phyloP scores from a whole-genome alignment of 1,284 basidiomycete genomes.

The Trametes hirsuta region DNA sequence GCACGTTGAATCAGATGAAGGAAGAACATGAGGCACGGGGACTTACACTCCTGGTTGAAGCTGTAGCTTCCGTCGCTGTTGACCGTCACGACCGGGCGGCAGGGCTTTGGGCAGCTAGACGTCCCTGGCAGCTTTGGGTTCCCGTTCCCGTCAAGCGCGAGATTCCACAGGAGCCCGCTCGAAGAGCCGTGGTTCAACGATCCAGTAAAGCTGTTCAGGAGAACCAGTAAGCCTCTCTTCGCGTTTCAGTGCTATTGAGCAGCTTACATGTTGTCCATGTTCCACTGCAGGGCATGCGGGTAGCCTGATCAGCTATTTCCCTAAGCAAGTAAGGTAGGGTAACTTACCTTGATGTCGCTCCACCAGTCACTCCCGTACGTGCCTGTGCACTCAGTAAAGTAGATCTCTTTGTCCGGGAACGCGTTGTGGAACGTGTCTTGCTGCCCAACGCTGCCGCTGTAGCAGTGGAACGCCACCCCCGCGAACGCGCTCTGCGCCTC shows the following conservation, averaged over 20 bases:
- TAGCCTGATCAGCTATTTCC: not conserved
- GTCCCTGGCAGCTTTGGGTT: slow-evolving; percentile 67
- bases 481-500: slow-evolving; percentile 48
- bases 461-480: slow-evolving; percentile 57
- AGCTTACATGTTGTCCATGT: slow-evolving; percentile 68
- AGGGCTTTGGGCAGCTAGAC: slow-evolving; percentile 63
- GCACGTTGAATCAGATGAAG: not conserved
- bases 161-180: slow-evolving; percentile 72
- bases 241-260: too few relatives aligned
- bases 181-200: slow-evolving; percentile 49
- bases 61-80: slow-evolving; percentile 64
- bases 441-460: slow-evolving; percentile 43
- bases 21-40: not conserved
- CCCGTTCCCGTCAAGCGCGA: slow-evolving; percentile 65
- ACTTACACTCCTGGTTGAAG: slow-evolving; percentile 73
- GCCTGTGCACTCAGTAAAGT: slow-evolving; percentile 58
- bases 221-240: too few relatives aligned
- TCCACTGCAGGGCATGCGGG: slow-evolving; percentile 52
- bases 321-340: not conserved
- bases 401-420: slow-evolving; percentile 52
- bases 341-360: slow-evolving; percentile 69
- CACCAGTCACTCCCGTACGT: slow-evolving; percentile 69
- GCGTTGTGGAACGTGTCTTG: slow-evolving; percentile 49
- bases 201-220: slow-evolving; percentile 43
- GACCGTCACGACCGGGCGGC: slow-evolving; percentile 67